These are phyloP conservation scores for Trichophyton verrucosum DNA, from an alignment of 2,329 filamentous ascomycete species.

Conservation along the genomic window DNA sequence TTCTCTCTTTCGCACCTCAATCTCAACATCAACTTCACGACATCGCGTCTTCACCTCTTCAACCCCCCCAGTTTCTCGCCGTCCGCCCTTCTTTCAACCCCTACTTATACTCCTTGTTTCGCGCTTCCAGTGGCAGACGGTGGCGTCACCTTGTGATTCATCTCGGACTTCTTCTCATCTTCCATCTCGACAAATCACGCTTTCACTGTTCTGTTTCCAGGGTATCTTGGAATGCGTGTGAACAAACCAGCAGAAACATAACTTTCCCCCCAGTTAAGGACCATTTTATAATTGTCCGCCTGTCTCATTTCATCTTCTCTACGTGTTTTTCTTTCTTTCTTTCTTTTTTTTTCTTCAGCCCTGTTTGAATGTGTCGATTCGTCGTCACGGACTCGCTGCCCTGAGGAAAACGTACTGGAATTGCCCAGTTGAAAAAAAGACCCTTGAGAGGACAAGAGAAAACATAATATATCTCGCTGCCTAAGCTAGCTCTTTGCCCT, in stretches of 20 bases:
- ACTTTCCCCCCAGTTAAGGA: not conserved
- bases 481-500: not conserved
- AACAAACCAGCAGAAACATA: not conserved
- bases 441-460: not conserved
- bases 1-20: not conserved
- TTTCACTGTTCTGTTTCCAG: not conserved
- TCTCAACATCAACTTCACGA: not conserved
- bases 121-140: not conserved
- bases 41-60: not conserved
- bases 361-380: conserved; percentile 4
- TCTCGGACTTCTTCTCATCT: not conserved
- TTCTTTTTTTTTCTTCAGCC: conserved; percentile 3
- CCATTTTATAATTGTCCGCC: conserved; percentile 4
- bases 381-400: not conserved
- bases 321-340: conserved; percentile 3
- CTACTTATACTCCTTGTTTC: not conserved
- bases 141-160: not conserved
- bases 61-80: not conserved
- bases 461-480: not conserved
- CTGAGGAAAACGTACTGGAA: not conserved
- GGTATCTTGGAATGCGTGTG: conserved; percentile 1
- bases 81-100: not conserved
- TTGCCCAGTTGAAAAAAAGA: not conserved
- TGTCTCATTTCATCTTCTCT: conserved; percentile 4
- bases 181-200: not conserved